These are phyloP conservation scores for Trichophyton equinum DNA, from an alignment of 2,329 filamentous ascomycete species.

Conservation along the genomic window DNA sequence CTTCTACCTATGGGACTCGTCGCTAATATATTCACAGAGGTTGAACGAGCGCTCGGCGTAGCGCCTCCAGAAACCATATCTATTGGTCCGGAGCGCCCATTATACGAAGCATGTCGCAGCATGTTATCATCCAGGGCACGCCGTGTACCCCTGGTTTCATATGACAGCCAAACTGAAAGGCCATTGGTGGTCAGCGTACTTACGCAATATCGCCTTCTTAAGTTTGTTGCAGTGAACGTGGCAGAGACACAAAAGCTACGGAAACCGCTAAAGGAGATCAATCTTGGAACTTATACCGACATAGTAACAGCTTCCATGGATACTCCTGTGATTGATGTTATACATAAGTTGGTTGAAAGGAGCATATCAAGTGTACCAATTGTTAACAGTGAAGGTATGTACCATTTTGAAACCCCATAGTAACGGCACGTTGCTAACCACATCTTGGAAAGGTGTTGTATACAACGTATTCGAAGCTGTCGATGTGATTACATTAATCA, in stretches of 20 bases:
- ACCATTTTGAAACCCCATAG: not conserved
- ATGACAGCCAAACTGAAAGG: conserved; percentile 84
- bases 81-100: conserved; percentile 76
- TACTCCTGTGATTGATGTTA: conserved; percentile 84
- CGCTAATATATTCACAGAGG: conserved; percentile 47
- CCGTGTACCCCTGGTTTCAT: conserved; percentile 83
- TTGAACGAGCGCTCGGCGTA: conserved; percentile 87
- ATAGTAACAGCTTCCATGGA: conserved; percentile 77
- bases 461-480: conserved; percentile 97
- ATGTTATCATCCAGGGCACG: conserved; percentile 92
- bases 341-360: conserved; percentile 80
- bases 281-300: conserved; percentile 70
- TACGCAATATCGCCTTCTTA: conserved; percentile 95
- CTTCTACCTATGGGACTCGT: not conserved
- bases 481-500: conserved; percentile 92
- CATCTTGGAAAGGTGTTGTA: conserved; percentile 43
- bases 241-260: conserved; percentile 77
- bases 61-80: conserved; percentile 86
- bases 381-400: conserved; percentile 53
- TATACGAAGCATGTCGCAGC: conserved; percentile 88
- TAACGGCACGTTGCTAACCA: not conserved
- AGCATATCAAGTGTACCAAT: conserved; percentile 95
- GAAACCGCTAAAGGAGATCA: conserved; percentile 73
- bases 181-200: conserved; percentile 93
- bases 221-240: conserved; percentile 95